A percentile compares a stretch with the other conserved stretches of the same genome.
These are phyloP conservation scores for Cryptococcus sp. DNA, from an alignment of 1,284 basidiomycete genomes.

Conservation along the genomic window DNA sequence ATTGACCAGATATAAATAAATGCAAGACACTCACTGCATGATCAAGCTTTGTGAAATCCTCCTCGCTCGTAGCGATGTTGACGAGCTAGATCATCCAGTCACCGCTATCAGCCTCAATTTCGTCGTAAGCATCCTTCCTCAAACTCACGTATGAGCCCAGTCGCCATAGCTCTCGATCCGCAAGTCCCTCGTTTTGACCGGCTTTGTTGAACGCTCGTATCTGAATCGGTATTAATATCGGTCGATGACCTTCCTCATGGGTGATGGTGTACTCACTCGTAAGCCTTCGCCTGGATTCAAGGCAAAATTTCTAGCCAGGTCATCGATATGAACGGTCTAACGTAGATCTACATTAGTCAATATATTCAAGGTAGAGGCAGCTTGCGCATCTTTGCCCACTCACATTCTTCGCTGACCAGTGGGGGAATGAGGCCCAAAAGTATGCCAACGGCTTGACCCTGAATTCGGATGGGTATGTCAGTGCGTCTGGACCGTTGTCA, in stretches of 20 bases:
- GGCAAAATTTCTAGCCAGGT: constrained; percentile 83
- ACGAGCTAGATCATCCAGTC: constrained; percentile 24
- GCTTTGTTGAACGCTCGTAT: constrained; percentile 78
- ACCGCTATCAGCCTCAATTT: not conserved
- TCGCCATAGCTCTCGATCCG: constrained; percentile 68
- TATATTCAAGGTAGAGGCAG: no score
- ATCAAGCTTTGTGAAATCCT: constrained; percentile 43
- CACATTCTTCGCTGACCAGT: constrained; percentile 69
- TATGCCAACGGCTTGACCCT: constrained; percentile 79
- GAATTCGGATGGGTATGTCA: not conserved
- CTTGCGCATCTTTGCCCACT: constrained; percentile 2
- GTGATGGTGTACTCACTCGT: constrained; percentile 60
- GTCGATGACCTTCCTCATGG: no score
- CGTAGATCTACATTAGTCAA: no score
- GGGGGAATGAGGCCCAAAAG: constrained; percentile 81
- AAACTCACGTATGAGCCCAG: constrained; percentile 60
- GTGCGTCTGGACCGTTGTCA: not conserved
- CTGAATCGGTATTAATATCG: no score
- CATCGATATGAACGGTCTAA: constrained; percentile 80
- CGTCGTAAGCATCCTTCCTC: not conserved
- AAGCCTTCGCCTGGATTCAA: constrained; percentile 80
- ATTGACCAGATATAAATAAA: not conserved
- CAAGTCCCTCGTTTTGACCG: constrained; percentile 61
- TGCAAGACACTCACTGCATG: constrained; percentile 33
- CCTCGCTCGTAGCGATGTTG: constrained; percentile 30